Evolutionary conservation across 441 rosid species (phyloP).

Genomic region (Raphanus hybrid): DNA sequence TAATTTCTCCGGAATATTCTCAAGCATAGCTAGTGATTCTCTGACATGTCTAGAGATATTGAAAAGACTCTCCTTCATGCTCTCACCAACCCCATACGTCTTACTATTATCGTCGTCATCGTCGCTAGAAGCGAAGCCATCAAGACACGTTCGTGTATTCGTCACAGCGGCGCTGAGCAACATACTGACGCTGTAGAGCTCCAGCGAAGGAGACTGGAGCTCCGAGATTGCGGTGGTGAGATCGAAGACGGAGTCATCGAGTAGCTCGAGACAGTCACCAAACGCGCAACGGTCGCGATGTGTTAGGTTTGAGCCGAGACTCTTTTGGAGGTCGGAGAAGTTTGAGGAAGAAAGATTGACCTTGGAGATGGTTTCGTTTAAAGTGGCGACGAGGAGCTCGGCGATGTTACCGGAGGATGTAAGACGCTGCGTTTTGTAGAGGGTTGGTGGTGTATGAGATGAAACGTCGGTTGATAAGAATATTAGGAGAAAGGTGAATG

Average conservation of each 20-base stretch:
- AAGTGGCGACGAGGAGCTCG: constrained; percentile 53
- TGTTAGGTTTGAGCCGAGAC: constrained; percentile 32
- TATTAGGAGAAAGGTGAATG: constrained; percentile 23
- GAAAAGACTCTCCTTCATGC: constrained; percentile 43
- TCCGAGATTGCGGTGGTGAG: constrained; percentile 45
- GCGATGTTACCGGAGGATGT: constrained; percentile 48
- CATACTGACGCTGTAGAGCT: constrained; percentile 49
- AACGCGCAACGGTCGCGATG: constrained; percentile 50
- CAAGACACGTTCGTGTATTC: constrained; percentile 70
- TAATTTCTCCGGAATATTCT: constrained; percentile 43
- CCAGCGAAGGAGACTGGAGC: constrained; percentile 36
- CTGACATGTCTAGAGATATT: constrained; percentile 55
- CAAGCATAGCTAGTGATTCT: constrained; percentile 56
- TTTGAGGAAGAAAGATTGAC: constrained; percentile 50
- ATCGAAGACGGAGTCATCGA: constrained; percentile 46
- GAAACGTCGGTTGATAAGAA: constrained; percentile 57
- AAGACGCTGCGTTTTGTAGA: constrained; percentile 41
- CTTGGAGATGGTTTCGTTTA: constrained; percentile 59
- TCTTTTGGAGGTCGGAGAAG: constrained; percentile 50
- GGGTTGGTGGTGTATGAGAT: constrained; percentile 51
- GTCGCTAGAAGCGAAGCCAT: constrained; percentile 54
- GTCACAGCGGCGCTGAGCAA: constrained; percentile 61
- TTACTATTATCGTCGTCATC: constrained; percentile 10
- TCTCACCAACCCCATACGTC: constrained; percentile 34
- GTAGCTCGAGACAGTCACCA: constrained; percentile 57